phyloP scores from a whole-genome alignment of 2,329 filamentous ascomycete species.

The Cladosporium colombiae region DNA sequence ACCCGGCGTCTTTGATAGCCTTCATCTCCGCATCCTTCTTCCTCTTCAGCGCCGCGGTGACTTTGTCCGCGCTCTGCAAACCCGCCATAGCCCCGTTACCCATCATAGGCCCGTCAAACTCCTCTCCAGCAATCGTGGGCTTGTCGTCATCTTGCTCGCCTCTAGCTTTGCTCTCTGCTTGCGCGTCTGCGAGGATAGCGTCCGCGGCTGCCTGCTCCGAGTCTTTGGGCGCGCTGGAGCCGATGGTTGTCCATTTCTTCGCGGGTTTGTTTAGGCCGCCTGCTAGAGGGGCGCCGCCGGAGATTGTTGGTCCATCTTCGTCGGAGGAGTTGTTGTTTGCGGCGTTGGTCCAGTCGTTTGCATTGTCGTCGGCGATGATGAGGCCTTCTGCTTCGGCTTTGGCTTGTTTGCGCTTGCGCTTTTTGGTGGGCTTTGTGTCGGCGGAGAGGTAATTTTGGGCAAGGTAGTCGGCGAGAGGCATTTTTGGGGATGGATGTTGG shows the following conservation, averaged over 20 bases:
- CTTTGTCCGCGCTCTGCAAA: slow-evolving; percentile 78
- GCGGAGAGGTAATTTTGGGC: slow-evolving; percentile 86
- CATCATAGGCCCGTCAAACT: slow-evolving; percentile 64
- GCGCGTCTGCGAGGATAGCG: slow-evolving; percentile 40
- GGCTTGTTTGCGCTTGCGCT: slow-evolving; percentile 51
- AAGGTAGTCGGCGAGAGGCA: slow-evolving; percentile 79
- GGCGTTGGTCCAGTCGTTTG: slow-evolving; percentile 51
- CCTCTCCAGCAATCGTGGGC: slow-evolving; percentile 53
- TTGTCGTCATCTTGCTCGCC: slow-evolving; percentile 44
- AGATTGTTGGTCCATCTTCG: slow-evolving; percentile 53
- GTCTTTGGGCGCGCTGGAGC: slow-evolving; percentile 51
- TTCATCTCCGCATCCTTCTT: slow-evolving; percentile 65
- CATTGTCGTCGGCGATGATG: slow-evolving; percentile 56
- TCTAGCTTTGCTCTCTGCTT: slow-evolving; percentile 34
- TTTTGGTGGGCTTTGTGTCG: slow-evolving; percentile 57
- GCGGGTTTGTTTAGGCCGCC: slow-evolving; percentile 52
- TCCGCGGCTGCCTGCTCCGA: slow-evolving; percentile 64
- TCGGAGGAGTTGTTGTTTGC: slow-evolving; percentile 51
- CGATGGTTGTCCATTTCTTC: slow-evolving; percentile 81
- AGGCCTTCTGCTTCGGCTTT: slow-evolving; percentile 42
- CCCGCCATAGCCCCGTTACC: slow-evolving; percentile 85
- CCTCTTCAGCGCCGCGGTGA: slow-evolving; percentile 58
- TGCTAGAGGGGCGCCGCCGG: slow-evolving; percentile 52
- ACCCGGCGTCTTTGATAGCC: slow-evolving; percentile 49
- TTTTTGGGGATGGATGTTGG: slow-evolving; percentile 33